These are phyloP conservation scores for Candida bentonensis DNA, from an alignment of 805 yeast species.

Conservation along the genomic window DNA sequence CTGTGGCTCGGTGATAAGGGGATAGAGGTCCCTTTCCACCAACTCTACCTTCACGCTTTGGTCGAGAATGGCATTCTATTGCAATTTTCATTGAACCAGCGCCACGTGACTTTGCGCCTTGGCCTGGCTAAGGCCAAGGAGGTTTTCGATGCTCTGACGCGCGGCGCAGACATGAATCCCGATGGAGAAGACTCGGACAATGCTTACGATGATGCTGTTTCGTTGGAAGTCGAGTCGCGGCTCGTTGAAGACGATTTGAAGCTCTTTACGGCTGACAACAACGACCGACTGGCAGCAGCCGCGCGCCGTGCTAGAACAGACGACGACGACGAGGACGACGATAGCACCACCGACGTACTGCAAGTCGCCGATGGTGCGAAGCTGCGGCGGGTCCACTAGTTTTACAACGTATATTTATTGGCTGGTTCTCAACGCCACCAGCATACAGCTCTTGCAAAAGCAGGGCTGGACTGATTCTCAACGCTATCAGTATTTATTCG, in stretches of 20 bases:
- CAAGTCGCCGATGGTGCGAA: constrained; percentile 2
- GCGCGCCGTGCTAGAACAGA: constrained; percentile 4
- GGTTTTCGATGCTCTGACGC: background rate
- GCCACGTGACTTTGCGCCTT: background rate
- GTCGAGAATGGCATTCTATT: background rate
- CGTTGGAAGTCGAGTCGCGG: background rate
- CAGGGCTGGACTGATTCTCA: background rate
- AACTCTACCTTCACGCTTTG: background rate
- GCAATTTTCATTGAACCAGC: background rate
- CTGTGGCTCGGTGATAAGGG: background rate
- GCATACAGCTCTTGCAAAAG: no score
- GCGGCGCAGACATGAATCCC: constrained; percentile 1
- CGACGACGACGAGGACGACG: constrained; percentile 1
- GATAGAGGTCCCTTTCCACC: background rate
- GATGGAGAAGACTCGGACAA: background rate
- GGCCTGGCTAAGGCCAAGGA: background rate
- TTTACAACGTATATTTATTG: constrained; percentile 4
- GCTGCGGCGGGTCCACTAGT: no score
- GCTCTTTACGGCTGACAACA: background rate
- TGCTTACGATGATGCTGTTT: background rate
- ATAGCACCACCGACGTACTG: constrained; percentile 1
- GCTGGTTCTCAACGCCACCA: constrained; percentile 5
- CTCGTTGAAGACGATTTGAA: background rate
- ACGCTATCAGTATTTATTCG: background rate
- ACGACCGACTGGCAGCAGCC: constrained; percentile 2